Conservation (phyloP, 148 eudicot species). For the Talinum fruticosum region DNA sequence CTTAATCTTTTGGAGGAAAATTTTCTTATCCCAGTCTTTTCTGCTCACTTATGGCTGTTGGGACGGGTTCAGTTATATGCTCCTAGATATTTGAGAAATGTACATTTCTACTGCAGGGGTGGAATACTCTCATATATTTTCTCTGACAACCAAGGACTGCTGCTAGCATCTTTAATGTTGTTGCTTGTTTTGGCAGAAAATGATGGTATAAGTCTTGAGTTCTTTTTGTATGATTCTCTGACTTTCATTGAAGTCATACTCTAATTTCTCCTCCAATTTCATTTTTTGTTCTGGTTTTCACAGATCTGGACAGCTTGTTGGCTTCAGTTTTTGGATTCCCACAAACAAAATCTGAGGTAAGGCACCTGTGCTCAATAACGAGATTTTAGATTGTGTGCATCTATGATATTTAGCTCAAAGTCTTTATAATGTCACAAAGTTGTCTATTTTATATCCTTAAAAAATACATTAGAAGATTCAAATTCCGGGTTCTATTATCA, state of each 20-base stretch:
- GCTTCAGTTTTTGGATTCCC: slow-evolving; percentile 35
- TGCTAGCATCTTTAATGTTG: slow-evolving; percentile 46
- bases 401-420: not conserved
- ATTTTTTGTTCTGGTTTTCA: slow-evolving; percentile 12
- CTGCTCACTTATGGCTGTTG: not conserved
- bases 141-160: slow-evolving; percentile 34
- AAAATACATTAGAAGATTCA: not conserved
- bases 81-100: not conserved
- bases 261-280: not conserved
- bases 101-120: slow-evolving; percentile 36
- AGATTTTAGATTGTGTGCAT: not conserved
- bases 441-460: not conserved
- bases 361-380: slow-evolving; percentile 16
- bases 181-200: slow-evolving; percentile 50
- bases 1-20: not conserved
- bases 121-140: slow-evolving; percentile 41
- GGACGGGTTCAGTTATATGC: not conserved
- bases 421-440: too few relatives aligned
- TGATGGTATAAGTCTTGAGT: slow-evolving; percentile 30
- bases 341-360: slow-evolving; percentile 31
- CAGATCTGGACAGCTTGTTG: slow-evolving; percentile 42
- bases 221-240: not conserved
- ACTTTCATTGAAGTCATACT: not conserved
- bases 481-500: not conserved
- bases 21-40: not conserved